phyloP scores from a whole-genome alignment of 169 alveolate species.

The Eimeria necatrix region DNA sequence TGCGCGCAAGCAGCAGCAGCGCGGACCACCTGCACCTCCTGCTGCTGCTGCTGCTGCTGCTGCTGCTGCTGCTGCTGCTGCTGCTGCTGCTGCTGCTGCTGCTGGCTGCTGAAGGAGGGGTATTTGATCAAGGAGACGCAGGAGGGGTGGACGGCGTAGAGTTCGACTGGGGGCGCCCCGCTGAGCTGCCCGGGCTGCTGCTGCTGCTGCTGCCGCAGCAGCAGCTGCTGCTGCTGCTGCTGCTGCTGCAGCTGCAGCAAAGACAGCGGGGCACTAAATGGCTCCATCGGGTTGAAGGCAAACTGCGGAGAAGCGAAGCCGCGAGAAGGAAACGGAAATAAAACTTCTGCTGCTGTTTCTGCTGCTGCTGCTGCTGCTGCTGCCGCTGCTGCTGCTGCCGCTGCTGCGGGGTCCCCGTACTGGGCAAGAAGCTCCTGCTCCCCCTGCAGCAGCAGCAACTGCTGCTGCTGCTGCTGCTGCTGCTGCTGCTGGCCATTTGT shows the following conservation, averaged over 20 bases:
- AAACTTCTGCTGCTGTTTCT: neutral
- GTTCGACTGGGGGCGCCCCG: neutral
- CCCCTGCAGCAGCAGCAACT: slow-evolving; percentile 1
- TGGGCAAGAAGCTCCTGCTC: too few species aligned
- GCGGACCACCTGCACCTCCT: neutral
- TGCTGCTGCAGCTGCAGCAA: neutral
- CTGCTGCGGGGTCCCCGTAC: too few species aligned
- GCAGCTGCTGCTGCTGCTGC: slow-evolving; percentile 23
- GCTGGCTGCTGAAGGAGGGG: neutral
- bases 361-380: neutral
- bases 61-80: neutral
- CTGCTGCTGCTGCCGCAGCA: neutral
- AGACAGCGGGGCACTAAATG: too few species aligned
- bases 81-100: too few species aligned
- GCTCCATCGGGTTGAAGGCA: too few species aligned
- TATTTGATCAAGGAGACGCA: neutral
- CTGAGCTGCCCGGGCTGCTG: neutral
- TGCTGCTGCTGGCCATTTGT: too few species aligned
- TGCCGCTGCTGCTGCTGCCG: too few species aligned
- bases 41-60: neutral
- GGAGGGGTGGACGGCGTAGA: neutral
- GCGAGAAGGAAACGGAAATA: neutral
- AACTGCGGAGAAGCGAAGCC: too few species aligned
- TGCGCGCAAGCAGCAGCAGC: neutral
- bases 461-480: neutral